Evolutionary conservation across 2,329 filamentous ascomycete genomes (phyloP).

Genomic region (Neofusicoccum sp.): DNA sequence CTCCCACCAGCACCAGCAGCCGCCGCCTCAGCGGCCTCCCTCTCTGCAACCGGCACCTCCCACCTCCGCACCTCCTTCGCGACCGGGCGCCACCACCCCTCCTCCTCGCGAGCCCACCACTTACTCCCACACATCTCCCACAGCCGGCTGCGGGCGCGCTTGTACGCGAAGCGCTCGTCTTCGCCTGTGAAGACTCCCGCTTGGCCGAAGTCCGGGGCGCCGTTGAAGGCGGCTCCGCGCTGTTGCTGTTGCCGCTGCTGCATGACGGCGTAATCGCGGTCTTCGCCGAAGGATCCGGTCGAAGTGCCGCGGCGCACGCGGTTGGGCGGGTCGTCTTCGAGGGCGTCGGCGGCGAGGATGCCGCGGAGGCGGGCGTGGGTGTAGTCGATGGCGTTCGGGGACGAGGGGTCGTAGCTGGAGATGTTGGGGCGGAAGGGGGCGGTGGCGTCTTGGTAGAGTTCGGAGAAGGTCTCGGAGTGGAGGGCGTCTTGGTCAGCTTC

Average conservation of each 20-base stretch:
- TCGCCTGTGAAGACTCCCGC: slow-evolving; percentile 71
- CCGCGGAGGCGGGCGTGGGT: slow-evolving; percentile 36
- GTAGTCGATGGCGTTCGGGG: slow-evolving; percentile 32
- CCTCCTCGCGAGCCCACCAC: slow-evolving; percentile 65
- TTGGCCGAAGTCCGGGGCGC: slow-evolving; percentile 62
- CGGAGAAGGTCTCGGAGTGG: slow-evolving; percentile 64
- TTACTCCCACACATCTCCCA: slow-evolving; percentile 76
- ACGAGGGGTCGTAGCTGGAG: slow-evolving; percentile 56
- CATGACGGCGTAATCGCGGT: slow-evolving; percentile 22
- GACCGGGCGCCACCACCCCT: slow-evolving; percentile 68
- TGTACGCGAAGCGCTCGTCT: slow-evolving; percentile 79
- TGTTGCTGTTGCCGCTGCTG: neutral
- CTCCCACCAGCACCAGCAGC: slow-evolving; percentile 1
- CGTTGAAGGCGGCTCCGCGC: neutral
- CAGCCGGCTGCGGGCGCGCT: slow-evolving; percentile 70
- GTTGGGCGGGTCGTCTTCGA: slow-evolving; percentile 53
- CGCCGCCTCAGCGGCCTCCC: neutral
- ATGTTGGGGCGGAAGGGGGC: slow-evolving; percentile 79
- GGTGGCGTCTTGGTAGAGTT: slow-evolving; percentile 75
- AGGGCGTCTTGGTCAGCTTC: slow-evolving; percentile 49
- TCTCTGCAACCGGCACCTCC: slow-evolving; percentile 47
- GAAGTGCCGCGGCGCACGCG: slow-evolving; percentile 28
- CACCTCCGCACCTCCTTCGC: slow-evolving; percentile 63
- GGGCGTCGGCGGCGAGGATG: slow-evolving; percentile 42
- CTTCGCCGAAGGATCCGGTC: slow-evolving; percentile 28